A percentile compares a stretch with the other conserved stretches of the same genome.
Conservation (phyloP, 805 yeast species). For the Barnettozyma vustinii region DNA sequence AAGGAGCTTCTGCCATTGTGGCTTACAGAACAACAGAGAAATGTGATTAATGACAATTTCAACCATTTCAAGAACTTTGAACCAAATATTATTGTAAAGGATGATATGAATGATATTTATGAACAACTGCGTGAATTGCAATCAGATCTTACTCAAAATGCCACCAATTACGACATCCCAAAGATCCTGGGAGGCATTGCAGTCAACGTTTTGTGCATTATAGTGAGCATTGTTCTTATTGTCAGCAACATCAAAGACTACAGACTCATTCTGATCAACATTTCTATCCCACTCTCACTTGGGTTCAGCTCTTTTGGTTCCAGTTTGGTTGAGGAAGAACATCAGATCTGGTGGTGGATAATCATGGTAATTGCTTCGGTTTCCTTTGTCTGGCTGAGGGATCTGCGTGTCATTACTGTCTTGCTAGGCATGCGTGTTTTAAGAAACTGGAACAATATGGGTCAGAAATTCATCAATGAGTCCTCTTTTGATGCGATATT, state of each 20-base stretch:
- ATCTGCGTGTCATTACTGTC: constrained; percentile 1
- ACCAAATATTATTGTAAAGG: constrained; percentile 15
- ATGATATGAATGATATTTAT: constrained; percentile 13
- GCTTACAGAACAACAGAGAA: constrained; percentile 30
- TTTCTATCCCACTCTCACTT: constrained; percentile 28
- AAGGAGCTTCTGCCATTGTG: constrained; percentile 51
- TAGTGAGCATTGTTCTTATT: constrained; percentile 6
- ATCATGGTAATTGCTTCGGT: constrained; percentile 9
- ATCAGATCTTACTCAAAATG: constrained; percentile 44
- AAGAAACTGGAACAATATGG: constrained; percentile 84
- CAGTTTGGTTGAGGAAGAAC: constrained; percentile 92
- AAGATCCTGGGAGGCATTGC: constrained; percentile 35
- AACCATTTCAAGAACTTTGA: constrained; percentile 46
- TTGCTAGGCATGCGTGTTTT: constrained; percentile 42
- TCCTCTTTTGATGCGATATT: constrained; percentile 2
- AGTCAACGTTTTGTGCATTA: constrained; percentile 18
- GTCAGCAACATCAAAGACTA: neutral
- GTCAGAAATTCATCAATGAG: constrained; percentile 61
- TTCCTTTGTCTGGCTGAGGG: neutral
- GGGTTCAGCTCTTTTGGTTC: constrained; percentile 71
- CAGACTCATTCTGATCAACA: neutral
- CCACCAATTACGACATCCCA: constrained; percentile 66
- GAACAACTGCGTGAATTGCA: constrained; percentile 34
- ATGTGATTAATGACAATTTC: constrained; percentile 48
- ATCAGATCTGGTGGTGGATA: constrained; percentile 92